Conservation (phyloP, 202 grass and related monocot genomes). For the Schoenoplectus tabernaemontani region DNA sequence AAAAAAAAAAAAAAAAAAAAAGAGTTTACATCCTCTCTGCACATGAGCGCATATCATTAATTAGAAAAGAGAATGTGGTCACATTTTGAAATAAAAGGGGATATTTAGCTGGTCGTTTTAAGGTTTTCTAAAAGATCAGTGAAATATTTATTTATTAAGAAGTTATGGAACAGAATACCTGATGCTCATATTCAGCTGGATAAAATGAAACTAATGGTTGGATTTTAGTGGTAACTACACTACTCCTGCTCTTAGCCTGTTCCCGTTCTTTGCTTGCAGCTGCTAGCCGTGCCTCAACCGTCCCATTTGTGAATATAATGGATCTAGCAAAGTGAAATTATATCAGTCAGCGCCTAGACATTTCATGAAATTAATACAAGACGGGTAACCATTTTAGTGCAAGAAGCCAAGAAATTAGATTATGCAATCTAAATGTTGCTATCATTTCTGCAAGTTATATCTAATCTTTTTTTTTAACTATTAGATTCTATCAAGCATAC, state of each 20-base stretch:
- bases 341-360: background rate
- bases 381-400: background rate
- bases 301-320: slow-evolving; percentile 78
- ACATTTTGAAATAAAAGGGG: background rate
- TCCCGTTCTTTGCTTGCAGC: slow-evolving; percentile 74
- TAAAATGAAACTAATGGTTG: slow-evolving; percentile 61
- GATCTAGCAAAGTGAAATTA: slow-evolving; percentile 39
- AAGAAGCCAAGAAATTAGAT: background rate
- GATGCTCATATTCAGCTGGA: slow-evolving; percentile 87
- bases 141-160: background rate
- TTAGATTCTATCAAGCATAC: background rate
- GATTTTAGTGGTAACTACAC: slow-evolving; percentile 83
- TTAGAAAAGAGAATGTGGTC: background rate
- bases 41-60: background rate
- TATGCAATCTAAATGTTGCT: background rate
- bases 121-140: background rate
- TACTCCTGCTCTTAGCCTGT: slow-evolving; percentile 66
- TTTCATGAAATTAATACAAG: background rate
- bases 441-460: background rate
- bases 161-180: slow-evolving; percentile 41
- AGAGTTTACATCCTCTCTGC: background rate
- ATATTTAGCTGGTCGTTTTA: background rate
- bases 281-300: slow-evolving; percentile 58
- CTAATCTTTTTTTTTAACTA: background rate
- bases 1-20: no score